A percentile compares a stretch with the other conserved stretches of the same genome.
Conservation (phyloP, 495 filamentous ascomycete genomes). For the Tuber umbilicatum region DNA sequence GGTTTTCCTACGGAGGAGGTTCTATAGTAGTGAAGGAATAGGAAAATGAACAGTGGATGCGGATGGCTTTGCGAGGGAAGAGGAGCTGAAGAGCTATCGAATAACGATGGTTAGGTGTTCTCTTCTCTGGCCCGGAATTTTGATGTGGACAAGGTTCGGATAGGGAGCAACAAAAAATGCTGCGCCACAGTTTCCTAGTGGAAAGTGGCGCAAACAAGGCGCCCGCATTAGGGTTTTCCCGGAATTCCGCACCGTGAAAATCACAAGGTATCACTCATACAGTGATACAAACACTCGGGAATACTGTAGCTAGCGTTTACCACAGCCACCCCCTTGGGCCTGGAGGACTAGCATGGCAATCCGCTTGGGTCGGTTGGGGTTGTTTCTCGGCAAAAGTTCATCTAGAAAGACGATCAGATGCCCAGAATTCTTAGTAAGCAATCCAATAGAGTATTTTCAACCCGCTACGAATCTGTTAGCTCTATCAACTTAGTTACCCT, state of each 20-base stretch:
- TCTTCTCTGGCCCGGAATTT: conserved; percentile 16
- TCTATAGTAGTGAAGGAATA: conserved; percentile 11
- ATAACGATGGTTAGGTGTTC: conserved; percentile 33
- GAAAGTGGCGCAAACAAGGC: neutral
- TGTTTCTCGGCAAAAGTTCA: neutral
- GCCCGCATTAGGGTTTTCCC: neutral
- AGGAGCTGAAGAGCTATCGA: conserved; percentile 10
- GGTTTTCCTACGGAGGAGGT: conserved; percentile 15
- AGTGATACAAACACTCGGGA: neutral
- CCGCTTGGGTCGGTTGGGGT: neutral
- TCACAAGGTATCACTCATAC: neutral
- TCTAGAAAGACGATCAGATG: neutral
- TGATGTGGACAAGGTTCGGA: conserved; percentile 35
- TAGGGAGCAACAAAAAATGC: conserved; percentile 24
- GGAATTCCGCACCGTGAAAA: neutral
- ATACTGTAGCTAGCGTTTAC: neutral
- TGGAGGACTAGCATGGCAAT: neutral
- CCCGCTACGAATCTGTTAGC: neutral
- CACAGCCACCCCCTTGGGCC: neutral
- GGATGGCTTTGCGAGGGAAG: conserved; percentile 20
- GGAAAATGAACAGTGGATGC: conserved; percentile 8
- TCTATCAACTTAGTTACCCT: neutral
- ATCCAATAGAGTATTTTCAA: neutral
- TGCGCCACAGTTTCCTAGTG: conserved; percentile 22
- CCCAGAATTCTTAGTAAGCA: neutral